These are phyloP conservation scores for Talaromyces piceae DNA, from an alignment of 2,329 filamentous ascomycete species.

Conservation along the genomic window DNA sequence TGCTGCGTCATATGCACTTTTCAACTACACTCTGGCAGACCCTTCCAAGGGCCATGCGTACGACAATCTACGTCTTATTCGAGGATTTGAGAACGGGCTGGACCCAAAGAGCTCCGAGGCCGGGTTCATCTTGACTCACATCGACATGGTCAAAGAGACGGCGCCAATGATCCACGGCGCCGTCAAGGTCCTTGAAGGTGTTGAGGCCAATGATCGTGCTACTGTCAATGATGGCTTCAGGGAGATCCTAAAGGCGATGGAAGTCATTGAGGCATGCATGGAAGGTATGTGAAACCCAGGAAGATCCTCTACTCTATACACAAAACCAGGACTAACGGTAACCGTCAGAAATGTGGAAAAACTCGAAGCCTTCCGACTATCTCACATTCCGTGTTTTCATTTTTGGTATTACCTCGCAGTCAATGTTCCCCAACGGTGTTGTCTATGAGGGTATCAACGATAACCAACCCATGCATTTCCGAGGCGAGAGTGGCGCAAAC, in stretches of 20 bases:
- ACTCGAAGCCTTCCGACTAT: conserved; percentile 76
- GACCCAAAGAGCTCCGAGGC: conserved; percentile 84
- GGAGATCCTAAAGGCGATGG: conserved; percentile 56
- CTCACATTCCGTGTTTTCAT: conserved; percentile 92
- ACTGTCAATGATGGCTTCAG: conserved; percentile 58
- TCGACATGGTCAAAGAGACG: conserved; percentile 90
- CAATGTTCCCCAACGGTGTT: conserved; percentile 90
- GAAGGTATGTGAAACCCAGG: conserved; percentile 51
- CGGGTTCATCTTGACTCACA: conserved; percentile 90
- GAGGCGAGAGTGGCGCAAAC: conserved; percentile 88
- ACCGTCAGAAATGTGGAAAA: conserved; percentile 69
- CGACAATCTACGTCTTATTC: conserved; percentile 68
- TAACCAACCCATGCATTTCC: conserved; percentile 65
- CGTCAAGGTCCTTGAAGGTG: conserved; percentile 57
- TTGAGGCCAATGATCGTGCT: conserved; percentile 43
- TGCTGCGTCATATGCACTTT: conserved; percentile 55
- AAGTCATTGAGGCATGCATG: conserved; percentile 70
- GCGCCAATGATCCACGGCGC: conserved; percentile 67
- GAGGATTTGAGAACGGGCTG: conserved; percentile 84
- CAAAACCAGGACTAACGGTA: not conserved
- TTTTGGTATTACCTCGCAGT: conserved; percentile 87
- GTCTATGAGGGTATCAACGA: conserved; percentile 78
- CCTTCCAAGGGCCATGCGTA: conserved; percentile 49
- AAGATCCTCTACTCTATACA: not conserved
- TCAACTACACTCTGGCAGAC: conserved; percentile 57